Base-by-base conservation (phyloP, 495 filamentous ascomycete genomes). In the Penicillium paradoxum region DNA sequence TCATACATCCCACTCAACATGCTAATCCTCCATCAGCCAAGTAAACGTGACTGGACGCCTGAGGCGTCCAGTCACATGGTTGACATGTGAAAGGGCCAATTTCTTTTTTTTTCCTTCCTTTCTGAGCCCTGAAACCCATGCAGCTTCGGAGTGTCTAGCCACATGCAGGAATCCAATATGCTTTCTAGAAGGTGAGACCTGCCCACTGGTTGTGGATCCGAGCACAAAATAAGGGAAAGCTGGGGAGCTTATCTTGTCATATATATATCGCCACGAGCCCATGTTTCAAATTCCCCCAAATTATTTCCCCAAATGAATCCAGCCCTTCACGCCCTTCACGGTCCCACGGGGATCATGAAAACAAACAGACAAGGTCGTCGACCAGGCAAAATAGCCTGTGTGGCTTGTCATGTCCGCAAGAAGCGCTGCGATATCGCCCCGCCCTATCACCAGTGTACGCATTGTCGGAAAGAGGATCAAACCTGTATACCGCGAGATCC, bases 361-460 rank as follows among this genome's bases (percentile, higher is more conserved):
- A 1, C 48, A 32, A 42, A 24, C 29, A 40, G 27, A 32, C 48
- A 43, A 51, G 48, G 48, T 14, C 48, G 48, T 17, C 48, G 49
- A 36, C 49, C 29, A 18, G 38, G 49, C 14, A 51, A 51, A 43
- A 33, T 19, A 42, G 49, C 49, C 39, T 51, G 49, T 1, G 17
- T 14, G 21, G 58, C 55, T 4, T 60, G 58, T 29, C 50, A 60
- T 33, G 19, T 32, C 9, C 55, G 58, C 7, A 60, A 60, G 34
- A 60, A 60, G 55, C 45, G 58, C 15, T 60, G 58, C 7, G 47
- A 58, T 0, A 38, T 32, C 6, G 38, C 30, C 4, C 51, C 55
- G 5, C 45, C 41, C 17, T 44, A 51, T 19, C 30, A 32, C 9
- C 55, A 49, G 27, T 60, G 58, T 30, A 54, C 55, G 6, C 50